Base-by-base conservation (phyloP, 2,329 filamentous ascomycete species). In the Ascochyta rabiei region DNA sequence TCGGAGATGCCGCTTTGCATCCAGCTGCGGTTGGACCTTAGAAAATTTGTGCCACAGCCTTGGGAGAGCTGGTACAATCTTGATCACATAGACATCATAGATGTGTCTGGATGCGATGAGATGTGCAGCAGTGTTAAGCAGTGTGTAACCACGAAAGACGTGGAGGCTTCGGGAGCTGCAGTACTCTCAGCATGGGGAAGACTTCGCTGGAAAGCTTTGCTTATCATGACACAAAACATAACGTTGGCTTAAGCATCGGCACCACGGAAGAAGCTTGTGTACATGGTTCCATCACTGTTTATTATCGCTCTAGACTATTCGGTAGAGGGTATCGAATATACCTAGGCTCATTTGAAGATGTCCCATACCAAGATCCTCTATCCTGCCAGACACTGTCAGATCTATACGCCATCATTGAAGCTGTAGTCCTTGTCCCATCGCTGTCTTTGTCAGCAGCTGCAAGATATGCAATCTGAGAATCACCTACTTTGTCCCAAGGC, bases 401-500 rank as follows among this genome's bases (percentile, higher is more conserved):
- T 18, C 30, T 49, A 57, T 2, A 57, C 48, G 7, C 70, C 70
- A 42, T 73, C 66, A 26, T 68, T 62, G 40, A 72, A 73, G 26
- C 53, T 51, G 38, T 70, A 72, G 40, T 71, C 60, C 16, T 71
- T 68, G 31, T 72, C 66, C 71, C 71, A 73, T 7, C 71, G 66
- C 69, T 70, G 24, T 26, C 31, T 63, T 28, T 62, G 44, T 42
- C 28, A 28, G 2, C 28, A 45, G 19, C n/a, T 23, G 10, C 6
- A 15, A 13, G 35, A 5, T 13, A 34, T 12, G 24, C n/a, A 24
- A 19, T 24, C 6, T 12, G 12, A 21, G 7, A 9, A n/a, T 6
- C 10, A 57, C 74, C 66, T 60, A 78, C 77, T 57, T 70, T 79
- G 57, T 84, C 82, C 74, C 80, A 84, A 1, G 77, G 78, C 51